phyloP scores from a whole-genome alignment of 2,329 filamentous ascomycete species.

The Alternaria panax region DNA sequence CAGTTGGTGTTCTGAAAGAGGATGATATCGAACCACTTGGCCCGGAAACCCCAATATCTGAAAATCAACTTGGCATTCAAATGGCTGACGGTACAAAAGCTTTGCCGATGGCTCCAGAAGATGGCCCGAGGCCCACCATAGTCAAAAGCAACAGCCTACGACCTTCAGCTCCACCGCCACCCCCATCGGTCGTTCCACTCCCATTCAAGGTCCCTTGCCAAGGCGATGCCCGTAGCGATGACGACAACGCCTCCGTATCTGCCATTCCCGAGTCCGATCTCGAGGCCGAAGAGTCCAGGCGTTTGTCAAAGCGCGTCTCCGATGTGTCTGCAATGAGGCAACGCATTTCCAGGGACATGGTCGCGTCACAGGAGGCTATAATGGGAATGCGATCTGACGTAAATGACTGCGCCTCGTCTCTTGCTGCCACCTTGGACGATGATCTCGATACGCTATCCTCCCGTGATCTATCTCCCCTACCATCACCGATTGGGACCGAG shows the following conservation, averaged over 20 bases:
- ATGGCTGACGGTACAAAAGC: constrained; percentile 3
- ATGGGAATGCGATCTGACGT: constrained; percentile 44
- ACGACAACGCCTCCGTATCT: constrained; percentile 64
- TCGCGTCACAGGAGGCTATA: constrained; percentile 48
- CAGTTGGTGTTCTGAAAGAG: constrained; percentile 62
- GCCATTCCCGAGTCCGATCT: constrained; percentile 54
- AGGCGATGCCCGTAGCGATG: constrained; percentile 52
- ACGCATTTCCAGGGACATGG: constrained; percentile 25
- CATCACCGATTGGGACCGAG: constrained; percentile 34
- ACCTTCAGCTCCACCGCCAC: constrained; percentile 50
- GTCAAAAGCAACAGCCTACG: constrained; percentile 29
- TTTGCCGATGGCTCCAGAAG: constrained; percentile 12
- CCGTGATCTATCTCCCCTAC: constrained; percentile 37
- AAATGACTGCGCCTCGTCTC: constrained; percentile 56
- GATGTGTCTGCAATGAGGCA: constrained; percentile 41
- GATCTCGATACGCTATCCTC: constrained; percentile 55
- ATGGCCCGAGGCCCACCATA: constrained; percentile 2
- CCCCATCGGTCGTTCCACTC: constrained; percentile 67
- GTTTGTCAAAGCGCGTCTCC: constrained; percentile 48
- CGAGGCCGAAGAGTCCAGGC: constrained; percentile 27
- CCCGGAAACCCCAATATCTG: constrained; percentile 37
- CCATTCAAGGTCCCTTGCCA: constrained; percentile 68
- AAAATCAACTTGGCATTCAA: constrained; percentile 7
- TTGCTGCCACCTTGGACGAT: constrained; percentile 66
- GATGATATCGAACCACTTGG: constrained; percentile 52